Percentiles rank a stretch among this genome's conserved stretches.
Conservation (phyloP, 1,284 basidiomycete species). For the Trichosporon faecale region DNA sequence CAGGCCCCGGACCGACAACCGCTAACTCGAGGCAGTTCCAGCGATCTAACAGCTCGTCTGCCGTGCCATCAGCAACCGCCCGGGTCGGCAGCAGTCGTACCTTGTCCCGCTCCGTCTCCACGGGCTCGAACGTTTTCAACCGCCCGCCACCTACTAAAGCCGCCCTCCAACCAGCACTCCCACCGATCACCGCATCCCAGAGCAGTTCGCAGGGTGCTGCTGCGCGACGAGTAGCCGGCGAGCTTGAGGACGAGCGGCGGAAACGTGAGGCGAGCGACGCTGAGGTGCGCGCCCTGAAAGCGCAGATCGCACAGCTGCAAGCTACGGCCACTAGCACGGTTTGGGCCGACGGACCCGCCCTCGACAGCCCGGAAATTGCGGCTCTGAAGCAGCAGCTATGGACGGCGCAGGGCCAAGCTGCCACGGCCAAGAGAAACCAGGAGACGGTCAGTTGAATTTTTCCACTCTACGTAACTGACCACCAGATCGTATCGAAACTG, state of each 20-base stretch:
- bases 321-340: background rate
- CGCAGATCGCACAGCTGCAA: slow-evolving; percentile 14
- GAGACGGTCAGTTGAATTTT: slow-evolving; percentile 28
- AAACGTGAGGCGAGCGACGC: slow-evolving; percentile 25
- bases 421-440: slow-evolving; percentile 35
- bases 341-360: slow-evolving; percentile 12
- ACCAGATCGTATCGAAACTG: slow-evolving; percentile 17
- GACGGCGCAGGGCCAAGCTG: slow-evolving; percentile 38
- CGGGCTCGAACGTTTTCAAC: slow-evolving; percentile 31
- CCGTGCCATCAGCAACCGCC: background rate
- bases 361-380: slow-evolving; percentile 16
- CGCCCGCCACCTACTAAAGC: slow-evolving; percentile 15
- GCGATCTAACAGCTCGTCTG: slow-evolving; percentile 8
- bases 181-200: slow-evolving; percentile 37
- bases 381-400: slow-evolving; percentile 35
- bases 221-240: slow-evolving; percentile 34
- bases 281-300: slow-evolving; percentile 14
- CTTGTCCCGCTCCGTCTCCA: slow-evolving; percentile 38
- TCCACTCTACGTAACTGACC: background rate
- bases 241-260: slow-evolving; percentile 36
- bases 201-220: slow-evolving; percentile 33
- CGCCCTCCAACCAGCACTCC: slow-evolving; percentile 15
- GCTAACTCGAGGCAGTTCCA: slow-evolving; percentile 3
- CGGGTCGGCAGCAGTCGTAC: background rate
- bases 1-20: slow-evolving; percentile 2